Percentiles rank a stretch among this genome's conserved stretches.
These are phyloP conservation scores for Westerdykella ornata DNA, from an alignment of 2,329 filamentous ascomycete species.

Conservation along the genomic window DNA sequence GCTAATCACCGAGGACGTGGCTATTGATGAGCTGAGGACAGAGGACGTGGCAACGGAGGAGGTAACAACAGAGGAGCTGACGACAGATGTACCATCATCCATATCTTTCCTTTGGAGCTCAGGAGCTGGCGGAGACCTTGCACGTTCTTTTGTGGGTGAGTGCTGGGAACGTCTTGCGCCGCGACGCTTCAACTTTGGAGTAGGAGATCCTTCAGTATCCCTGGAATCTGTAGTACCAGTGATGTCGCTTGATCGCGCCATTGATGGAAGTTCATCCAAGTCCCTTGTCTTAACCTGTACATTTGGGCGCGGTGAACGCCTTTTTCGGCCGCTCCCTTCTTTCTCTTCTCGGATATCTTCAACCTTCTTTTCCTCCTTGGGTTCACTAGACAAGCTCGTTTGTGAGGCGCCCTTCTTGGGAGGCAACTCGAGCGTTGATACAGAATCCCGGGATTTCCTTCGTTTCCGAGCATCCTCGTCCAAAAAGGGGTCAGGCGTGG, in stretches of 20 bases:
- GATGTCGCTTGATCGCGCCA: background rate
- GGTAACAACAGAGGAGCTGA: slow-evolving; percentile 29
- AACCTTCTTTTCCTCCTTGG: slow-evolving; percentile 13
- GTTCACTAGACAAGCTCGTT: slow-evolving; percentile 17
- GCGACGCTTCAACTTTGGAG: slow-evolving; percentile 34
- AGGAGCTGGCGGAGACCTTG: slow-evolving; percentile 26
- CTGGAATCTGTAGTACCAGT: background rate
- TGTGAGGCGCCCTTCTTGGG: slow-evolving; percentile 22
- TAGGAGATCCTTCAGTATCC: slow-evolving; percentile 12
- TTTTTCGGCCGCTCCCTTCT: slow-evolving; percentile 22
- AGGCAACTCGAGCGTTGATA: slow-evolving; percentile 23
- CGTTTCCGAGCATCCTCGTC: slow-evolving; percentile 40
- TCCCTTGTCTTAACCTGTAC: slow-evolving; percentile 20
- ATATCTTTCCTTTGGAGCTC: slow-evolving; percentile 18
- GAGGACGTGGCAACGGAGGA: background rate
- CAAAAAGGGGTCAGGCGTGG: slow-evolving; percentile 50
- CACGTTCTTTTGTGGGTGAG: slow-evolving; percentile 38
- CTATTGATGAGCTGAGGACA: background rate
- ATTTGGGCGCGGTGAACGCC: slow-evolving; percentile 22
- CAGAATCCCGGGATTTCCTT: slow-evolving; percentile 25
- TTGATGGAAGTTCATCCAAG: slow-evolving; percentile 18
- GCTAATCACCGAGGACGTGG: slow-evolving; percentile 1
- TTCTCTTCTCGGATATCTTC: slow-evolving; percentile 19
- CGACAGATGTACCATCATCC: slow-evolving; percentile 23
- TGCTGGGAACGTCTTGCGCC: slow-evolving; percentile 35